These are phyloP conservation scores for Epichloe brachyelytri DNA, from an alignment of 2,329 filamentous ascomycete species.

Conservation along the genomic window DNA sequence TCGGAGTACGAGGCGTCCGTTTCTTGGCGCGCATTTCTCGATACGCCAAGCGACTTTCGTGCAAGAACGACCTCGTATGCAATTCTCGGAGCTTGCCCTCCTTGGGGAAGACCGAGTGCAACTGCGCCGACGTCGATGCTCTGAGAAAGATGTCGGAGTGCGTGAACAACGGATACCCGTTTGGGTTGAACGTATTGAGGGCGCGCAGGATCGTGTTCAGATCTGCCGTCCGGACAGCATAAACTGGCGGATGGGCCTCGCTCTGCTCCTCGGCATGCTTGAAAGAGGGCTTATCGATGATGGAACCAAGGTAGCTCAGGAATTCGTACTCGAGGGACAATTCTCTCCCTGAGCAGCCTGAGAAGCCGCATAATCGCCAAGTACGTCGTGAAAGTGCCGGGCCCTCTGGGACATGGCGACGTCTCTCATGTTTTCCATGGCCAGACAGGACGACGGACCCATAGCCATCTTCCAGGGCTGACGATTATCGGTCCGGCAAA, in stretches of 20 bases:
- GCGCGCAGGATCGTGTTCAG: background rate
- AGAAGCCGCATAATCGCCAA: background rate
- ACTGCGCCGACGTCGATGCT: background rate
- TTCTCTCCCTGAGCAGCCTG: background rate
- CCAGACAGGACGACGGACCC: background rate
- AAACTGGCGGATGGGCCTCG: background rate
- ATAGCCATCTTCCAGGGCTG: conserved; percentile 1
- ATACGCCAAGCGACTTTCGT: background rate
- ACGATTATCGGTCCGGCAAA: conserved; percentile 1
- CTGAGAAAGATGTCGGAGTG: background rate
- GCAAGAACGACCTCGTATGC: background rate
- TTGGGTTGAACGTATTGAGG: background rate
- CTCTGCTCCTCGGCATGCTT: background rate
- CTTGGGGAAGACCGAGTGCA: background rate
- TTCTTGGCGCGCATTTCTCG: background rate
- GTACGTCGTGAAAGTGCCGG: background rate
- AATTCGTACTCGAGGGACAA: background rate
- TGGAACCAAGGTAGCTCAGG: background rate
- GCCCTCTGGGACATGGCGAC: background rate
- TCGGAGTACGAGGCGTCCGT: background rate
- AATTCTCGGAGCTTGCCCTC: background rate
- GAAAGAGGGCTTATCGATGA: background rate
- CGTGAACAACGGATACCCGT: background rate
- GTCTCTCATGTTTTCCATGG: background rate
- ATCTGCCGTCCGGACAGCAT: background rate